Evolutionary conservation across 2,329 filamentous ascomycete species (phyloP), one percentile per base, ranked within the genome.

Genomic region (Cladosporium sp.): DNA sequence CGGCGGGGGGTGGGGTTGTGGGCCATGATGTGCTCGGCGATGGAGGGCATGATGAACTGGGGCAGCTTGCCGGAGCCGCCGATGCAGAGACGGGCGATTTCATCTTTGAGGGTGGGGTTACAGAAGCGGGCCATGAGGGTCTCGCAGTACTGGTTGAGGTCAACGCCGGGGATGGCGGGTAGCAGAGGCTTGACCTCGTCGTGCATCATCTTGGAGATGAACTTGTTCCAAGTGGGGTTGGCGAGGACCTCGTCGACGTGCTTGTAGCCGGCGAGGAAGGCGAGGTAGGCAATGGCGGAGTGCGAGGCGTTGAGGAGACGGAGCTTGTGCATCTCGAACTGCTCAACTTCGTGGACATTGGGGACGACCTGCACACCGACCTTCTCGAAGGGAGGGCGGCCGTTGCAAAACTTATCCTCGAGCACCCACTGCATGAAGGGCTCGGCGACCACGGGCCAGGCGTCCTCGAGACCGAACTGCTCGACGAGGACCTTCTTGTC

Each of bases 391-490:
- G 76, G 72, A 24, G 79, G 79, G 44, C 79, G 79, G 36, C 78
- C 79, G 58, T 80, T 74, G 59, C 64, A 71, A 68, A 82, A 82
- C 58, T 77, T 71, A 70, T 82, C 79, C 69, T 82, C 79, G 50
- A 82, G 71, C 1, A 82, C 79, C 79, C 79, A 81, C 70, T 82
- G 79, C 74, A 77, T 80, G 59, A 82, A 82, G 37, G 79, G 79
- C 73, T 82, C 79, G 0, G 79, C 81, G 19, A 81, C 79, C 5
- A 82, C 79, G 0, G 79, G 79, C 79, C 79, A 82, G 3, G 71
- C 66, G 62, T 82, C 79, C 62, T 79, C 71, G 49, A 82, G 75
- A 58, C 73, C 76, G 53, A 80, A 80, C 34, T 68, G 61, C 7
- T 76, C 68, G 0, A 76, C 74, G 12, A 81, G 74, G 7, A 72